Evolutionary conservation across 495 filamentous ascomycete genomes (phyloP), one percentile per base, ranked within the genome.

Genomic region (Zalerion maritima): DNA sequence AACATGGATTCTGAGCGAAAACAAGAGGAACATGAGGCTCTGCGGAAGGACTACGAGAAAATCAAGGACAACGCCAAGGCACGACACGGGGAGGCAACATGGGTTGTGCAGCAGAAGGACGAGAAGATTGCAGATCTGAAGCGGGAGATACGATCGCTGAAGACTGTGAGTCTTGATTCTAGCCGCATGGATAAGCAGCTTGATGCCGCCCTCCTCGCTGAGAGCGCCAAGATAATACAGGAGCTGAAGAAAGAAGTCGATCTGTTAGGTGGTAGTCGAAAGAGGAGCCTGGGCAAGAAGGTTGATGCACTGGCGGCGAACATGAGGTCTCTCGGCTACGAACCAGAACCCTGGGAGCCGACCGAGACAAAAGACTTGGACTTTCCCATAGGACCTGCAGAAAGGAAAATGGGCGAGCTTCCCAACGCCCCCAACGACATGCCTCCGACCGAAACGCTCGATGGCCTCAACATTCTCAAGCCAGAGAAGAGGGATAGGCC

Each of bases 91-190:
- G 53, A 69, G 58, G 50, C 68, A 29, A 50, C 69, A 40, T 38
- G 68, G 31, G 64, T 76, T 18, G 55, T 73, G 24, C 60, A 74
- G 29, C 73, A 66, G 42, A 78, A 78, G 18, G 73, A 80, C 33
- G 60, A 66, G 29, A 78, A 77, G 41, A 71, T 72, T 8, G 58
- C 65, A 4, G 60, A 65, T 12, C 54, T 80, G 6, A 62, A 69
- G 40, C 67, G 68, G 31, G 65, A 76, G 27, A 62, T 76, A 18
- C 37, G 45, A 12, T 46, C 50, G 0, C 46, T 75, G 21, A 37
- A 49, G 29, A 26, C 45, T 36, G 44, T 43, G 18, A 26, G 32
- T 9, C 28, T 15, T 9, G 20, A 31, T 31, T 9, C 9, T 8
- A 8, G 8, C 14, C 8, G 14, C 8, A 8, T 8, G 14, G 26